These are phyloP conservation scores for Crithidia expoeki DNA, from an alignment of 208 protist species.

Conservation along the genomic window DNA sequence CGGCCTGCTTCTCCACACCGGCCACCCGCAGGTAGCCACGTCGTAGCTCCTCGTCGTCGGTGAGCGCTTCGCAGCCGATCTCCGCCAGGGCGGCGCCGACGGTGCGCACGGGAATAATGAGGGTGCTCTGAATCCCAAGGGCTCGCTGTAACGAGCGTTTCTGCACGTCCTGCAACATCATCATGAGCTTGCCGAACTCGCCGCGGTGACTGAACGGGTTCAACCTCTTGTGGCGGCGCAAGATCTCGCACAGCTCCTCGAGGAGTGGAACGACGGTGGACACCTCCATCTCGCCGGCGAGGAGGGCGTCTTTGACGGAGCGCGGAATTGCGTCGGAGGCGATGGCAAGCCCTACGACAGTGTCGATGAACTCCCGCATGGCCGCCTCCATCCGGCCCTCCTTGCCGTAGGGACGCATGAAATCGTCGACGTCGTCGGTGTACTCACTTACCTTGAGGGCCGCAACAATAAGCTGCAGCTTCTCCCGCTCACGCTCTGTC, in stretches of 20 bases:
- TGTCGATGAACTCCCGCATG: slow-evolving; percentile 83
- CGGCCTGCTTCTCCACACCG: slow-evolving; percentile 60
- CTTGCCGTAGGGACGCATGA: slow-evolving; percentile 53
- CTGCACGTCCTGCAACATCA: slow-evolving; percentile 95
- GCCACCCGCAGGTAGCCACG: slow-evolving; percentile 38
- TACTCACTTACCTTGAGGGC: slow-evolving; percentile 91
- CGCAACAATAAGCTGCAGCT: slow-evolving; percentile 86
- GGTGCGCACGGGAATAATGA: slow-evolving; percentile 85
- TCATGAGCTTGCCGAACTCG: slow-evolving; percentile 97
- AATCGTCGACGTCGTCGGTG: slow-evolving; percentile 89
- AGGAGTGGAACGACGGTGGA: slow-evolving; percentile 67
- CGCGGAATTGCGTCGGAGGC: slow-evolving; percentile 73
- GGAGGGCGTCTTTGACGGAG: slow-evolving; percentile 59
- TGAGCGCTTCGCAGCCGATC: slow-evolving; percentile 51
- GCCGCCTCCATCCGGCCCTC: slow-evolving; percentile 61
- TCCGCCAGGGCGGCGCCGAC: slow-evolving; percentile 75
- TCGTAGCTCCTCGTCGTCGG: slow-evolving; percentile 82
- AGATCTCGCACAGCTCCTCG: slow-evolving; percentile 93
- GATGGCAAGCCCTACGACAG: slow-evolving; percentile 73
- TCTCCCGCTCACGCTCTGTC: slow-evolving; percentile 76
- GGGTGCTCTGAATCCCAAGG: slow-evolving; percentile 51
- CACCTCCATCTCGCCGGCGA: slow-evolving; percentile 43
- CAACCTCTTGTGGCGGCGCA: slow-evolving; percentile 96
- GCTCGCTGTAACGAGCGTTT: slow-evolving; percentile 49
- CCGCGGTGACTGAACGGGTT: slow-evolving; percentile 94